These are phyloP conservation scores for Saccharomycopsis javanensis DNA, from an alignment of 805 yeast species.

Conservation along the genomic window DNA sequence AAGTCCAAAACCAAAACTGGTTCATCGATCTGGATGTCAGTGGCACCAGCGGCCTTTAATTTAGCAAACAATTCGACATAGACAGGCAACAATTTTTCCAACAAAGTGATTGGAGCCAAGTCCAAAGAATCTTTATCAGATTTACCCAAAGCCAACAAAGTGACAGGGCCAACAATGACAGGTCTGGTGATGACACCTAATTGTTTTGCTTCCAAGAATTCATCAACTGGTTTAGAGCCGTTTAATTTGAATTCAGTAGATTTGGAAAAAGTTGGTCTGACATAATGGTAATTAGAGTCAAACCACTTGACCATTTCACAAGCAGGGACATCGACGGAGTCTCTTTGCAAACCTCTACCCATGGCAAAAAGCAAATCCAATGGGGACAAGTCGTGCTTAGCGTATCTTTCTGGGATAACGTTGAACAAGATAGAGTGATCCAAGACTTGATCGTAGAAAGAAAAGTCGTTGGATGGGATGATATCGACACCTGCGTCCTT, in stretches of 20 bases:
- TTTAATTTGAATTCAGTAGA: conserved; percentile 92
- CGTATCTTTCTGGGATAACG: conserved; percentile 93
- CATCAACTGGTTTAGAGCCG: conserved; percentile 94
- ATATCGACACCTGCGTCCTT: conserved; percentile 94
- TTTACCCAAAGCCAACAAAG: conserved; percentile 92
- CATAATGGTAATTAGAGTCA: conserved; percentile 99
- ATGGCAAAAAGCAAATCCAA: conserved; percentile 93
- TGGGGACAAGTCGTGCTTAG: conserved; percentile 80
- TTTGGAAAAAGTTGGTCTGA: conserved; percentile 97
- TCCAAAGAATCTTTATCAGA: conserved; percentile 96
- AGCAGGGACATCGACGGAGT: conserved; percentile 97
- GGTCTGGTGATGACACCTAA: conserved; percentile 97
- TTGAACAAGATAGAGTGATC: conserved; percentile 90
- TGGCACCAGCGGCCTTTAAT: conserved; percentile 92
- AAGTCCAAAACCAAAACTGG: conserved; percentile 93
- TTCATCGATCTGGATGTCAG: conserved; percentile 92
- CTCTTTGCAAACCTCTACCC: conserved; percentile 99
- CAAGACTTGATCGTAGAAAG: conserved; percentile 94
- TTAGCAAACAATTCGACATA: conserved; percentile 82
- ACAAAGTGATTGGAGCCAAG: conserved; percentile 82
- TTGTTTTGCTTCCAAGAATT: conserved; percentile 95
- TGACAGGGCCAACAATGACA: conserved; percentile 92
- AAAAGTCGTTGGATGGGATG: conserved; percentile 96
- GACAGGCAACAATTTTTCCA: conserved; percentile 85
- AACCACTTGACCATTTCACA: conserved; percentile 99